Conservation (phyloP, 1,139 yeast species). For the Candida gigantensis region DNA sequence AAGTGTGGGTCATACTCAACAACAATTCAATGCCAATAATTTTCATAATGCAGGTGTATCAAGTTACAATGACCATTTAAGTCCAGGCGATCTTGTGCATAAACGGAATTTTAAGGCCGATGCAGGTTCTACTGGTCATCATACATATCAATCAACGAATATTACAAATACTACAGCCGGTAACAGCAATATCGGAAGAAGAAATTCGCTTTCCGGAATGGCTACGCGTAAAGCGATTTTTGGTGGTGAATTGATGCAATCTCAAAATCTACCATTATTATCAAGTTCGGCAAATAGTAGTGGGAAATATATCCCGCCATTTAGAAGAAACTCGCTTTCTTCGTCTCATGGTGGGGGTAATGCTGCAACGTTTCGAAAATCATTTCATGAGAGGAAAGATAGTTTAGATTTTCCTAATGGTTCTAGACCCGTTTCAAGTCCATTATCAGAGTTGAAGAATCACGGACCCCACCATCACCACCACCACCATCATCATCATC, state of each 20-base stretch:
- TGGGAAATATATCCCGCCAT: slow-evolving; percentile 74
- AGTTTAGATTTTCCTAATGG: slow-evolving; percentile 7
- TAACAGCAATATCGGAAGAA: slow-evolving; percentile 2
- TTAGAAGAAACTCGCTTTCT: slow-evolving; percentile 48
- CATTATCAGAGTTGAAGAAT: slow-evolving; percentile 6
- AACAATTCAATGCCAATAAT: not conserved
- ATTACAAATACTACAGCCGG: slow-evolving; percentile 5
- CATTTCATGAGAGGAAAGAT: slow-evolving; percentile 7
- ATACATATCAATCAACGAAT: too few relatives aligned
- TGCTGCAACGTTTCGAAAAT: slow-evolving; percentile 21
- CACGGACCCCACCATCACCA: slow-evolving; percentile 8
- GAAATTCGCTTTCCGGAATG: slow-evolving; percentile 4
- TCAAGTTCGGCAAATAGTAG: slow-evolving; percentile 25
- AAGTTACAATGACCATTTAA: not conserved
- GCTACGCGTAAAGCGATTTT: slow-evolving; percentile 12
- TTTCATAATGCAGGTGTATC: slow-evolving; percentile 6
- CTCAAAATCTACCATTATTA: slow-evolving; percentile 7
- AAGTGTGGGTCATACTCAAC: not conserved
- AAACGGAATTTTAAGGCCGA: slow-evolving; percentile 3
- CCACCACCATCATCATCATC: slow-evolving; percentile 1
- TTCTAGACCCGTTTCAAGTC: slow-evolving; percentile 10
- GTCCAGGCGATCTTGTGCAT: slow-evolving; percentile 4
- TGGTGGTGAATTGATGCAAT: slow-evolving; percentile 6
- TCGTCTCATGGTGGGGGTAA: slow-evolving; percentile 3
- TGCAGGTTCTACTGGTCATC: not conserved